Evolutionary conservation across 331 rosid species (phyloP).

Genomic region (Phaseolus coccineus): DNA sequence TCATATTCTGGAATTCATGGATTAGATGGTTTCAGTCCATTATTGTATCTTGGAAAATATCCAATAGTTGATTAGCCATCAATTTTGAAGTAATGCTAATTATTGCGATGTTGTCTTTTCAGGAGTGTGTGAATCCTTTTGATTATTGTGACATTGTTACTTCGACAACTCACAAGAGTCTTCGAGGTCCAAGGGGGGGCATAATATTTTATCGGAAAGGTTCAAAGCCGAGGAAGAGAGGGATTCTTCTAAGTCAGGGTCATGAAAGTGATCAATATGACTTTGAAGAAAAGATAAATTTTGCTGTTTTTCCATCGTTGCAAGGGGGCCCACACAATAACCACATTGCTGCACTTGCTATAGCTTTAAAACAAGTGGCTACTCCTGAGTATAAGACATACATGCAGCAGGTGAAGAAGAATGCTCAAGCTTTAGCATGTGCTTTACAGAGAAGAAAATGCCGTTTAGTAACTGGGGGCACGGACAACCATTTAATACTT

Average conservation of each 20-base stretch:
- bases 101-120: constrained; percentile 27
- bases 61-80: neutral
- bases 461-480: constrained; percentile 83
- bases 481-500: constrained; percentile 84
- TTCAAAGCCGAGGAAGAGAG: constrained; percentile 77
- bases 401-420: constrained; percentile 89
- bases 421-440: constrained; percentile 77
- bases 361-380: constrained; percentile 82
- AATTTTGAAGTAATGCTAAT: constrained; percentile 15
- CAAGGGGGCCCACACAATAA: constrained; percentile 96
- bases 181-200: constrained; percentile 94
- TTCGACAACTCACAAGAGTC: constrained; percentile 91
- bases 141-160: constrained; percentile 88
- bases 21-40: neutral
- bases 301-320: constrained; percentile 83
- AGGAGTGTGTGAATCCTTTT: constrained; percentile 86
- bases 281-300: constrained; percentile 83
- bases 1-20: constrained; percentile 20
- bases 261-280: constrained; percentile 77
- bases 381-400: constrained; percentile 78
- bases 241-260: constrained; percentile 70
- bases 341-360: constrained; percentile 89
- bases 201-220: constrained; percentile 86
- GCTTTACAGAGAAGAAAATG: constrained; percentile 73
- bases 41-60: neutral